phyloP scores from a whole-genome alignment of 768 basidiomycete species.

The Lactifluus piperatus region DNA sequence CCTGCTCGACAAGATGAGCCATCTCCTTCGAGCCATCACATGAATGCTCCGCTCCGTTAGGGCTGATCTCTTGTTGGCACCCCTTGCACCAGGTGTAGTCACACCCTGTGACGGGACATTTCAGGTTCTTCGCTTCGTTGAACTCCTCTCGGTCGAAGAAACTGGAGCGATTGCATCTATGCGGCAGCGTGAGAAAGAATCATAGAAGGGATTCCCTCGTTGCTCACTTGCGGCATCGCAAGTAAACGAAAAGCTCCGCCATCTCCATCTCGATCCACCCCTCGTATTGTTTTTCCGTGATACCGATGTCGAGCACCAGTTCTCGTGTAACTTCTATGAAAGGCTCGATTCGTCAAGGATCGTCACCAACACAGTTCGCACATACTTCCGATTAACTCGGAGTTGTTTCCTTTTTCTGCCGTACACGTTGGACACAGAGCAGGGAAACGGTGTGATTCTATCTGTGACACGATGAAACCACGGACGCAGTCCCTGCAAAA shows the following conservation, averaged over 20 bases:
- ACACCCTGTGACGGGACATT: constrained; percentile 25
- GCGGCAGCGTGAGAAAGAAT: background rate
- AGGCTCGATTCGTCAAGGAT: background rate
- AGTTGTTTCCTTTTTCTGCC: constrained; percentile 18
- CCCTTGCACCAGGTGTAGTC: constrained; percentile 27
- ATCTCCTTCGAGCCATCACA: constrained; percentile 30
- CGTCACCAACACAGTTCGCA: background rate
- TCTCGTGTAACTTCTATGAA: constrained; percentile 6
- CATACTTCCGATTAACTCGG: constrained; percentile 29
- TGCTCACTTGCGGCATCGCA: constrained; percentile 44
- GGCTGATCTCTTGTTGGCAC: constrained; percentile 24
- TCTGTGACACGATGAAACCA: constrained; percentile 35
- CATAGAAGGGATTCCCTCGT: background rate
- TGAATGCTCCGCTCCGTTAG: constrained; percentile 22
- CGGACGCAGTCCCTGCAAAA: constrained; percentile 49
- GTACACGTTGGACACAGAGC: constrained; percentile 53
- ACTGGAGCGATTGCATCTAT: constrained; percentile 17
- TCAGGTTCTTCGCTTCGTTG: constrained; percentile 21
- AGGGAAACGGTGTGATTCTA: constrained; percentile 47
- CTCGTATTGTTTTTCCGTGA: constrained; percentile 34
- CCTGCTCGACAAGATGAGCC: constrained; percentile 23
- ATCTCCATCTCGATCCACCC: constrained; percentile 41
- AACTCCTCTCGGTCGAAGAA: constrained; percentile 25
- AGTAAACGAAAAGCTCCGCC: constrained; percentile 33
- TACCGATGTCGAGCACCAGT: constrained; percentile 37